Base-by-base conservation (phyloP, 2,329 filamentous ascomycete genomes). In the Ophiostoma sp. region DNA sequence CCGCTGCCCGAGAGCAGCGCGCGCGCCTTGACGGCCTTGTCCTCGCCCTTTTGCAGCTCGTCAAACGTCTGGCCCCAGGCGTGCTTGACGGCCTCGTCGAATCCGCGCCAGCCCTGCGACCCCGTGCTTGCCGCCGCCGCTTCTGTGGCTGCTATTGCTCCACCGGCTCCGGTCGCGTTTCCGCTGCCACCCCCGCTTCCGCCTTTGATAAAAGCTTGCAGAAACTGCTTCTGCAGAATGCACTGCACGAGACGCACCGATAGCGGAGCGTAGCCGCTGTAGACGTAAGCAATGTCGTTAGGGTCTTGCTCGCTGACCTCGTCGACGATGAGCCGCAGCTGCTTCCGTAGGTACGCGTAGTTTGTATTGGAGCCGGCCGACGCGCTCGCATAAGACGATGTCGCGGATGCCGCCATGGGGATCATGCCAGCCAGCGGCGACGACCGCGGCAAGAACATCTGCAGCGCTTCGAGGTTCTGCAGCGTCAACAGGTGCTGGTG, bases 241-340 rank as follows among this genome's bases (percentile, higher is more conserved):
- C 92, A 95, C 78, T 99, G 96, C 5, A 99, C 89, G 4, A 99
- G 85, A 16, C 95, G 89, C 67, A 98, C 86, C 62, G 92, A 96
- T 12, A 99, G 84, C 0, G 95, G 96, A 4, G 96, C 95, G 76
- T 98, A 99, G 66, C 95, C 96, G 72, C 92, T 96, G 79, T 98
- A 99, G 11, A 97, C 93, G 75, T 99, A 99, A n/a, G 93, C 90
- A 70, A 98, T 89, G 74, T 99, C 95, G 74, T 95, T 91, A 2
- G 95, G 95, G 64, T 96, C 90, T 69, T 95, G 89, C 78, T 99
- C 95, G 75, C 96, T 93, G 52, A 99, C 94, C 76, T 98, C 95
- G 76, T 99, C 95, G 68, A 97, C 90, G 76, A 97, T 96, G 16
- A 99, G 85, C 42, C 90, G 87, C 14, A 99, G 85, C 70, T 89